Evolutionary conservation across 768 basidiomycete species (phyloP).

Genomic region (Russula lepida): DNA sequence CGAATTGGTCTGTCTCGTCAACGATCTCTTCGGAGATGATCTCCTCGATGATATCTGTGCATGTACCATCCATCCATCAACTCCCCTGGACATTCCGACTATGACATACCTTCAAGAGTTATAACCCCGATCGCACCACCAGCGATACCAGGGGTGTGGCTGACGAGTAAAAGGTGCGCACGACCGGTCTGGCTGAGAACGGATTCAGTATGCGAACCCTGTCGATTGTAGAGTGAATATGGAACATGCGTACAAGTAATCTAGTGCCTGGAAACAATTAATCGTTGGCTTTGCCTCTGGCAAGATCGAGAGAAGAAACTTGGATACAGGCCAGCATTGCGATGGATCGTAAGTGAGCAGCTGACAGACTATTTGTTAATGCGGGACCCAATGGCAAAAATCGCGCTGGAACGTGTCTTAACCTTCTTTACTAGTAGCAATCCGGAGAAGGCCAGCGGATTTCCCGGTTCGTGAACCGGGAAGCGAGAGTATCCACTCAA

Average conservation of each 20-base stretch:
- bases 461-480: conserved; percentile 70
- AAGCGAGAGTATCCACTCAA: conserved; percentile 88
- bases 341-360: conserved; percentile 85
- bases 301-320: conserved; percentile 71
- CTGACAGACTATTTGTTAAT: conserved; percentile 31
- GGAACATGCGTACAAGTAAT: conserved; percentile 64
- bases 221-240: neutral
- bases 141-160: conserved; percentile 67
- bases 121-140: conserved; percentile 89
- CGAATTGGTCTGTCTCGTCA: conserved; percentile 87
- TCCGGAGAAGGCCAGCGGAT: conserved; percentile 66
- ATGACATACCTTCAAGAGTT: conserved; percentile 62
- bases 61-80: neutral
- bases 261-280: conserved; percentile 90
- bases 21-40: conserved; percentile 95
- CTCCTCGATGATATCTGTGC: conserved; percentile 76
- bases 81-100: neutral
- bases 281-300: conserved; percentile 86
- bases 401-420: neutral
- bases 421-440: conserved; percentile 81
- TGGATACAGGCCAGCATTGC: conserved; percentile 61
- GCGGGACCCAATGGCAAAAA: neutral
- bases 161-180: conserved; percentile 84
- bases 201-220: neutral
- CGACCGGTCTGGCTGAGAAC: conserved; percentile 77